Conservation (phyloP, 2,329 filamentous ascomycete species). For the Talaromyces albobiverticillius region DNA sequence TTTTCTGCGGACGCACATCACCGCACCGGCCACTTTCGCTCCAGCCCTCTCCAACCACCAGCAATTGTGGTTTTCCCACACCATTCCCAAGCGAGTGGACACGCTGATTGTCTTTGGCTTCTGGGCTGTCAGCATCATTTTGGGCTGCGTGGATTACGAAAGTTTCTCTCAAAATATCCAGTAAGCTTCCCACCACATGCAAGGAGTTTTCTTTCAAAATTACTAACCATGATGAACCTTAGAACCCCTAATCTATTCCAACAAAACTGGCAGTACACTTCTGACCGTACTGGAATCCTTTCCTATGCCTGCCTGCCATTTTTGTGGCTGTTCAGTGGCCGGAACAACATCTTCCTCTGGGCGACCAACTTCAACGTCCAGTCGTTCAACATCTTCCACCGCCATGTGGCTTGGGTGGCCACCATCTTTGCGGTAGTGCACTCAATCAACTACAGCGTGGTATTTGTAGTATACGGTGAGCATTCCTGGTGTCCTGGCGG, state of each 20-base stretch:
- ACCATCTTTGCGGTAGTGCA: conserved; percentile 58
- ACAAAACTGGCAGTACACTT: conserved; percentile 49
- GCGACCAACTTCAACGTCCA: conserved; percentile 61
- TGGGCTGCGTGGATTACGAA: conserved; percentile 28
- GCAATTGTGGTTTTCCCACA: neutral
- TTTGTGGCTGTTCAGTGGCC: conserved; percentile 60
- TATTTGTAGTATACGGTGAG: neutral
- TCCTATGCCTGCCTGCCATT: conserved; percentile 58
- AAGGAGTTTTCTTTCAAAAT: too few relatives aligned
- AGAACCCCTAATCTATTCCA: conserved; percentile 9
- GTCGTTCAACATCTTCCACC: conserved; percentile 61
- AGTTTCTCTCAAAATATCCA: conserved; percentile 38
- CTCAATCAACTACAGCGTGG: conserved; percentile 54
- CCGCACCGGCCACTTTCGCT: too few relatives aligned
- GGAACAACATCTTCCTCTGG: conserved; percentile 61
- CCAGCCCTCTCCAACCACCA: too few relatives aligned
- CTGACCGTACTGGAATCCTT: conserved; percentile 58
- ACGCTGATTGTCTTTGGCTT: conserved; percentile 36
- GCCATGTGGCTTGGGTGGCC: conserved; percentile 58
- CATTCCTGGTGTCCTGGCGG: too few relatives aligned
- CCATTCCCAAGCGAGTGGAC: conserved; percentile 37
- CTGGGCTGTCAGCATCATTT: conserved; percentile 32
- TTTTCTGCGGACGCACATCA: too few relatives aligned
- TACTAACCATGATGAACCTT: too few relatives aligned
- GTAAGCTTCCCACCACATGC: too few relatives aligned